Evolutionary conservation across 106 monocot species (phyloP).

Genomic region (Amphibolis antarctica): DNA sequence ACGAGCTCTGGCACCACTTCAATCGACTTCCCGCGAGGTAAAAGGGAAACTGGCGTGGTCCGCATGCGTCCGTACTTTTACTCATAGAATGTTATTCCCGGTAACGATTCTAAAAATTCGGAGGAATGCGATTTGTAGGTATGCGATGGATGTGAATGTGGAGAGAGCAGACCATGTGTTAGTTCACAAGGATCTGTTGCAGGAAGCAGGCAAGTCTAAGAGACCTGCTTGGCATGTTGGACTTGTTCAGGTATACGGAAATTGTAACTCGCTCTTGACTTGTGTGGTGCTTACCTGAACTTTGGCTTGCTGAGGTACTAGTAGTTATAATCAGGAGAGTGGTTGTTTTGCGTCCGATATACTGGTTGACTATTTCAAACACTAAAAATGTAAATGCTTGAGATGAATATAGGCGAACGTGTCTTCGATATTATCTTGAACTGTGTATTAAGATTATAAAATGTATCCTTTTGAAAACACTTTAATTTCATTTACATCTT

Average conservation of each 20-base stretch:
- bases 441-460: too few species aligned
- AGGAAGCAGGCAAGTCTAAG: constrained; percentile 6
- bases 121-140: constrained; percentile 1
- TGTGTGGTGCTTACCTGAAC: background rate
- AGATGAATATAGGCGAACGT: too few species aligned
- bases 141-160: constrained; percentile 26
- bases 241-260: constrained; percentile 8
- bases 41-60: background rate
- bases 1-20: constrained; percentile 49
- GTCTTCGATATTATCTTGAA: too few species aligned
- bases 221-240: constrained; percentile 10
- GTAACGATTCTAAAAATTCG: too few species aligned
- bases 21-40: constrained; percentile 44
- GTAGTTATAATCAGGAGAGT: too few species aligned
- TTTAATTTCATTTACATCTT: background rate
- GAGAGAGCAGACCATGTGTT: constrained; percentile 32
- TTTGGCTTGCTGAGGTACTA: background rate
- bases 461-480: background rate
- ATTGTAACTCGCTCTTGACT: background rate
- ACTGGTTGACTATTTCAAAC: too few species aligned
- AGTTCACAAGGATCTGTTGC: constrained; percentile 17
- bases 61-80: background rate
- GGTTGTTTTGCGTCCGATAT: too few species aligned
- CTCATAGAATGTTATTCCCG: too few species aligned
- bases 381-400: too few species aligned